phyloP scores from a whole-genome alignment of 2,329 filamentous ascomycete genomes.

The Eutypa lata region DNA sequence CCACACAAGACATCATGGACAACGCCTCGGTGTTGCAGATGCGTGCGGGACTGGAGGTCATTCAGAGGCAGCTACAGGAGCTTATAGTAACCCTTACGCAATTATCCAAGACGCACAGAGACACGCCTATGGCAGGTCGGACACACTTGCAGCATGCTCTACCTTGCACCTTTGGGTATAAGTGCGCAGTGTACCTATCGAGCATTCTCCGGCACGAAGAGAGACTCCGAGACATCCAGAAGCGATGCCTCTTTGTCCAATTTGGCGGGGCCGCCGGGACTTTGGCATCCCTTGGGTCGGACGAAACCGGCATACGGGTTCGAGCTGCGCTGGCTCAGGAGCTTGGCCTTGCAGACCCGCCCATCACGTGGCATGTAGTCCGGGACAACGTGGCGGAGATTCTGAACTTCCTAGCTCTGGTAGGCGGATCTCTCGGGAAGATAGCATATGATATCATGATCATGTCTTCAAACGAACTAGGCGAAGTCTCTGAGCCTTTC shows the following conservation, averaged over 20 bases:
- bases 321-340: constrained; percentile 46
- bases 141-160: constrained; percentile 57
- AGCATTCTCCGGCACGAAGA: constrained; percentile 45
- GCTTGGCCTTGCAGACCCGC: constrained; percentile 43
- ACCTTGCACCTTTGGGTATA: constrained; percentile 56
- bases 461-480: constrained; percentile 55
- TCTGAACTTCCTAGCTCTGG: constrained; percentile 48
- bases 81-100: constrained; percentile 39
- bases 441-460: constrained; percentile 54
- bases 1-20: constrained; percentile 60
- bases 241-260: constrained; percentile 48
- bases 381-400: constrained; percentile 53
- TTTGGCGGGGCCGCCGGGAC: constrained; percentile 57
- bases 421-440: constrained; percentile 53
- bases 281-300: constrained; percentile 47
- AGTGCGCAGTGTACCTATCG: constrained; percentile 53
- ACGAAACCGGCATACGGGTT: constrained; percentile 45
- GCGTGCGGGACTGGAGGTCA: constrained; percentile 44
- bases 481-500: constrained; percentile 53
- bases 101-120: constrained; percentile 42
- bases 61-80: constrained; percentile 40
- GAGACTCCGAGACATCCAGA: constrained; percentile 42
- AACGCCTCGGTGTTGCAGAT: constrained; percentile 51
- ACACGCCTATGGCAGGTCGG: constrained; percentile 55
- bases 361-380: constrained; percentile 56